phyloP scores from a whole-genome alignment of 306 rosid genomes.

The Senna tora region DNA sequence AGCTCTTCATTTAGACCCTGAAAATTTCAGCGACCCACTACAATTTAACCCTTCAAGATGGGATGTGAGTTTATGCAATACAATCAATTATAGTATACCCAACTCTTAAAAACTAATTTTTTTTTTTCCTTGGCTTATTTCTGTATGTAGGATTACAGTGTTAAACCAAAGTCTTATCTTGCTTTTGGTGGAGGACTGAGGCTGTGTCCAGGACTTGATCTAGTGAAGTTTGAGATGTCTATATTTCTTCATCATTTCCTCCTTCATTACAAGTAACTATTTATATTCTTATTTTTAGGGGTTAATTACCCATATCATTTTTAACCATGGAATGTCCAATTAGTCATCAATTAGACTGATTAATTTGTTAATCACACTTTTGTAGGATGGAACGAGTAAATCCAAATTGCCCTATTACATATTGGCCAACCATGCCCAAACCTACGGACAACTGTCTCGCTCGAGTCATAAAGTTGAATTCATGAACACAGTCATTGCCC shows the following conservation, averaged over 20 bases:
- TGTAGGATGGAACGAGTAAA: not conserved
- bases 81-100: too few relatives aligned
- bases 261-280: too few relatives aligned
- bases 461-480: not conserved
- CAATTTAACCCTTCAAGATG: conserved; percentile 60
- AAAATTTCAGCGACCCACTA: conserved; percentile 44
- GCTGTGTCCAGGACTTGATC: conserved; percentile 43
- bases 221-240: conserved; percentile 52
- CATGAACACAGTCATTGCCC: too few relatives aligned
- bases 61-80: conserved; percentile 41
- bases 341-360: too few relatives aligned
- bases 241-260: conserved; percentile 7
- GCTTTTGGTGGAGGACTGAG: conserved; percentile 65
- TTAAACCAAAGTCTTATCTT: conserved; percentile 29
- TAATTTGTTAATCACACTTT: not conserved
- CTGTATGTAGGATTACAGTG: conserved; percentile 35
- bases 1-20: conserved; percentile 42
- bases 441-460: not conserved
- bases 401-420: not conserved
- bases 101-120: too few relatives aligned
- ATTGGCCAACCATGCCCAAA: not conserved
- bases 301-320: too few relatives aligned
- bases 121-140: too few relatives aligned
- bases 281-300: too few relatives aligned
- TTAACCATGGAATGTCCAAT: too few relatives aligned